Percentiles rank a stretch among this genome's conserved stretches.
phyloP scores from a whole-genome alignment of 768 basidiomycete genomes.

The Tricholoma bakamatsutake region DNA sequence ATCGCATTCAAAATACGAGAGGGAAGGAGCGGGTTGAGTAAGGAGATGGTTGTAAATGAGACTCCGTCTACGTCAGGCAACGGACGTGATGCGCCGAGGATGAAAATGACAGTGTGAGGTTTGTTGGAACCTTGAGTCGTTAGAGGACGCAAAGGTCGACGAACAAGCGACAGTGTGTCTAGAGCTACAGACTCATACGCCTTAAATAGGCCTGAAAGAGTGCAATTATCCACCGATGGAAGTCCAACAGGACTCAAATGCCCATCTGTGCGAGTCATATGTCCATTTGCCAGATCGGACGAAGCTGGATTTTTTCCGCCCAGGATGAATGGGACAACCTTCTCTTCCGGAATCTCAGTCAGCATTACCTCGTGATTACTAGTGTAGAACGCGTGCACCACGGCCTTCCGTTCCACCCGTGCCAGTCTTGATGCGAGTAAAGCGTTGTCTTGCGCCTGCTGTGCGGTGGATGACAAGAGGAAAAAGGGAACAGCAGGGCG shows the following conservation, averaged over 20 bases:
- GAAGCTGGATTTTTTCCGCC: conserved; percentile 35
- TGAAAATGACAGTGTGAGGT: conserved; percentile 65
- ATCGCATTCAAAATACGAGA: conserved; percentile 52
- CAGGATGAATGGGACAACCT: conserved; percentile 56
- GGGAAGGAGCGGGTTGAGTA: conserved; percentile 68
- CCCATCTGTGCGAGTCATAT: conserved; percentile 8
- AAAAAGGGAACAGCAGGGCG: conserved; percentile 79
- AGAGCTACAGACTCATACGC: conserved; percentile 66
- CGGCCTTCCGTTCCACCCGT: conserved; percentile 58
- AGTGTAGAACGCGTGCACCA: conserved; percentile 80
- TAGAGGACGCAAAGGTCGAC: conserved; percentile 56
- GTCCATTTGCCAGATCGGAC: conserved; percentile 18
- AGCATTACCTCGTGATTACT: conserved; percentile 31
- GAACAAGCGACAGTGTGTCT: conserved; percentile 56
- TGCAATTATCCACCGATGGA: conserved; percentile 18
- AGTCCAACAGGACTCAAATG: conserved; percentile 3
- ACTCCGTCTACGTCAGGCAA: conserved; percentile 48
- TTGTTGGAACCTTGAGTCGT: conserved; percentile 43
- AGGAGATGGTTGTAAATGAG: conserved; percentile 55
- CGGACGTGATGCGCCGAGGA: conserved; percentile 50
- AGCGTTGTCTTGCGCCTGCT: conserved; percentile 88
- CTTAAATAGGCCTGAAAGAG: conserved; percentile 33
- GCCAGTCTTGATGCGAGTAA: conserved; percentile 82
- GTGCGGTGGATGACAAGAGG: conserved; percentile 67
- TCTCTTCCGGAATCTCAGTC: conserved; percentile 51